phyloP scores from a whole-genome alignment of 371 early-diverging fungal genomes.

The Mucor plumbeus region DNA sequence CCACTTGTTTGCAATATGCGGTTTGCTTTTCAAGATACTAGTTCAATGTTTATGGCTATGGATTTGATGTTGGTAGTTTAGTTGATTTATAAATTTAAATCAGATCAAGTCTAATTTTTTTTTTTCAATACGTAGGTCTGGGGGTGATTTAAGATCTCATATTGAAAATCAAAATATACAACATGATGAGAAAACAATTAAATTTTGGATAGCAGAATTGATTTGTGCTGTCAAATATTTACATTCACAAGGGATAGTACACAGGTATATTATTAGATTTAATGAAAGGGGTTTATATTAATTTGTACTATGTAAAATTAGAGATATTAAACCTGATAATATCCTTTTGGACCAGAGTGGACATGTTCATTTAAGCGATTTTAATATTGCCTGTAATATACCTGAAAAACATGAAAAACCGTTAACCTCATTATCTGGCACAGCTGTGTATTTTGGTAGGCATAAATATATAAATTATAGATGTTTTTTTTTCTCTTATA shows the following conservation, averaged over 20 bases:
- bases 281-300: slow-evolving; percentile 10
- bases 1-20: slow-evolving; percentile 77
- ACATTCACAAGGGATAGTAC: slow-evolving; percentile 73
- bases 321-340: slow-evolving; percentile 83
- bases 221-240: slow-evolving; percentile 72
- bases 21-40: slow-evolving; percentile 80
- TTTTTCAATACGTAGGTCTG: slow-evolving; percentile 51
- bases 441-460: slow-evolving; percentile 73
- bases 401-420: slow-evolving; percentile 36
- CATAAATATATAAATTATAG: background rate
- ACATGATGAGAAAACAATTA: slow-evolving; percentile 66
- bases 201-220: slow-evolving; percentile 76
- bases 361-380: slow-evolving; percentile 77
- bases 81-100: background rate
- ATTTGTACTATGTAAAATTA: background rate
- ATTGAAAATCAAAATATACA: slow-evolving; percentile 45
- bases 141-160: slow-evolving; percentile 83
- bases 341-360: slow-evolving; percentile 71
- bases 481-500: background rate
- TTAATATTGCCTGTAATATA: slow-evolving; percentile 70
- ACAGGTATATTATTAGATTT: slow-evolving; percentile 43
- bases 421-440: slow-evolving; percentile 71
- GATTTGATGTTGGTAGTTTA: slow-evolving; percentile 67
- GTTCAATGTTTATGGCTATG: slow-evolving; percentile 80
- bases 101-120: background rate